phyloP scores from a whole-genome alignment of 176 grass and related monocot genomes.

The Typha latifolia region DNA sequence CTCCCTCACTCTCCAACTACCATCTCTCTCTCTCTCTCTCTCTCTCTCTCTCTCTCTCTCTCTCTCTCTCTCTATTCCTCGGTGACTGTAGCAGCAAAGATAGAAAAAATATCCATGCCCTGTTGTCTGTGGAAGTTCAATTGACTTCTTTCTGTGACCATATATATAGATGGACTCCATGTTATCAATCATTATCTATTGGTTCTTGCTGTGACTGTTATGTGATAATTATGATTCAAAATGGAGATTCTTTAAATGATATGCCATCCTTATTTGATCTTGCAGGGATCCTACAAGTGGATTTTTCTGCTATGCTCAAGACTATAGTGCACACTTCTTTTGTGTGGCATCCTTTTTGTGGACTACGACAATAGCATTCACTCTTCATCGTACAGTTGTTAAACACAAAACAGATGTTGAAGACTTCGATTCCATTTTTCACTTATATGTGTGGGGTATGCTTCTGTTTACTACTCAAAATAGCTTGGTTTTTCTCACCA shows the following conservation, averaged over 20 bases:
- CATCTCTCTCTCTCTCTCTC: too few relatives aligned
- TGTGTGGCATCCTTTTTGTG: slow-evolving; percentile 93
- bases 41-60: too few relatives aligned
- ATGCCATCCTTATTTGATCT: slow-evolving; percentile 1
- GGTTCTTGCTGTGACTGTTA: too few relatives aligned
- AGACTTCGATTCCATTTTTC: slow-evolving; percentile 88
- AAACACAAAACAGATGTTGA: slow-evolving; percentile 95
- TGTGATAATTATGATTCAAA: too few relatives aligned
- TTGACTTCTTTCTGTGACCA: too few relatives aligned
- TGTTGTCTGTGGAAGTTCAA: too few relatives aligned
- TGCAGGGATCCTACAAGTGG: slow-evolving; percentile 71
- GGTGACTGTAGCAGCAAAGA: too few relatives aligned
- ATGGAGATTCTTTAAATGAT: not conserved
- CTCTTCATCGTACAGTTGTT: slow-evolving; percentile 91
- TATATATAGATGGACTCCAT: too few relatives aligned
- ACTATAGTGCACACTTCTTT: slow-evolving; percentile 93
- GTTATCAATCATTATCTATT: too few relatives aligned
- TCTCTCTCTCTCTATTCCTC: too few relatives aligned
- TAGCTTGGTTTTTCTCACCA: not conserved
- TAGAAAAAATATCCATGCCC: too few relatives aligned
- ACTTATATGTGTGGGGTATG: slow-evolving; percentile 96
- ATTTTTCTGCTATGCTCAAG: slow-evolving; percentile 92
- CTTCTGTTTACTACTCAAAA: not conserved
- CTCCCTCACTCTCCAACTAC: too few relatives aligned
- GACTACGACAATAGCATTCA: slow-evolving; percentile 93